phyloP scores from a whole-genome alignment of 2,329 filamentous ascomycete genomes.

The Dactylellina sp. region DNA sequence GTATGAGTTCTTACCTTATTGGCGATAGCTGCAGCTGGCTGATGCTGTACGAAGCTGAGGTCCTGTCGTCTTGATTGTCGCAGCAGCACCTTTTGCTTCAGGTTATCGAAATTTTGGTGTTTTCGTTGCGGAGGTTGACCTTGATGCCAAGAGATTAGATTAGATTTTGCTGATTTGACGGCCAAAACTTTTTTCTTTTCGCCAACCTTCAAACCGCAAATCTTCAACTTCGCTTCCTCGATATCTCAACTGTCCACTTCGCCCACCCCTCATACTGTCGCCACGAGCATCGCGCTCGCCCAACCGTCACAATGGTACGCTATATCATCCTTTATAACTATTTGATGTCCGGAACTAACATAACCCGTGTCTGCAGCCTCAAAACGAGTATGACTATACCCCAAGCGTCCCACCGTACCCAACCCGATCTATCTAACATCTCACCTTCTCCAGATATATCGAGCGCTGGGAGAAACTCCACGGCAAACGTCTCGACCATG shows the following conservation, averaged over 20 bases:
- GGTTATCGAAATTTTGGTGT: slow-evolving; percentile 24
- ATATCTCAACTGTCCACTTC: neutral
- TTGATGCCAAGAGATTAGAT: slow-evolving; percentile 52
- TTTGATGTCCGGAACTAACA: slow-evolving; percentile 21
- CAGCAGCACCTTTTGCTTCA: neutral
- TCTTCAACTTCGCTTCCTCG: slow-evolving; percentile 10
- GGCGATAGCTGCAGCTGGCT: neutral
- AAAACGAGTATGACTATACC: slow-evolving; percentile 73
- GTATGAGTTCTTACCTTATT: slow-evolving; percentile 13
- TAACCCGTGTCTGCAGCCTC: slow-evolving; percentile 70
- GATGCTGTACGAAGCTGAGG: slow-evolving; percentile 9
- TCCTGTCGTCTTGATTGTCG: slow-evolving; percentile 4
- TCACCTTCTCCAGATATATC: slow-evolving; percentile 68
- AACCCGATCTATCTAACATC: no score
- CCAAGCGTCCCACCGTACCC: neutral
- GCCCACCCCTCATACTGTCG: neutral
- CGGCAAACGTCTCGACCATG: slow-evolving; percentile 76
- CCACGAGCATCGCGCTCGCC: slow-evolving; percentile 39
- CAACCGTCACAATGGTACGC: slow-evolving; percentile 43
- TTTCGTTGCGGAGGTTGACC: slow-evolving; percentile 29
- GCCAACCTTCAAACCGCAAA: slow-evolving; percentile 1
- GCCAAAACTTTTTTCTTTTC: slow-evolving; percentile 38
- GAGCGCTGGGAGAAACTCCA: slow-evolving; percentile 80
- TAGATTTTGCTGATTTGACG: slow-evolving; percentile 12
- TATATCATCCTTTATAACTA: neutral